phyloP scores from a whole-genome alignment of 345 rosid species.

The Pelargonium nanum region DNA sequence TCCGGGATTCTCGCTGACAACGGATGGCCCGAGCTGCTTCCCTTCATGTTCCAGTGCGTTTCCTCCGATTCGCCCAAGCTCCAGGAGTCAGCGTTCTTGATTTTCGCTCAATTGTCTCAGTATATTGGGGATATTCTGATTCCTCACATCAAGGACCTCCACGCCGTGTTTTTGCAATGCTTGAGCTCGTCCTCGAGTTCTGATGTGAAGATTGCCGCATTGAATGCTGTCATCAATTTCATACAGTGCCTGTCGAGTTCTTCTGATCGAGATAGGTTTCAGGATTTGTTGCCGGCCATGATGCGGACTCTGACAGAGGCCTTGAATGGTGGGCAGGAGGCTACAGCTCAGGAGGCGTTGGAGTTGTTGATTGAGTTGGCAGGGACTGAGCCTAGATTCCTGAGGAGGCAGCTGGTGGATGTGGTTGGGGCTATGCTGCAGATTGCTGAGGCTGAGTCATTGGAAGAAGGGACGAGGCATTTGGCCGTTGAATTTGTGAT shows the following conservation, averaged over 20 bases:
- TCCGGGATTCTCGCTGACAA: constrained; percentile 72
- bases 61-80: constrained; percentile 63
- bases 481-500: constrained; percentile 91
- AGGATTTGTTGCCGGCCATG: constrained; percentile 91
- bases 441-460: constrained; percentile 85
- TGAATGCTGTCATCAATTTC: constrained; percentile 86
- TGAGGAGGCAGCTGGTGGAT: constrained; percentile 80
- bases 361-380: constrained; percentile 95
- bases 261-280: constrained; percentile 83
- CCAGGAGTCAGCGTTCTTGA: constrained; percentile 87
- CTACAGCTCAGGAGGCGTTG: constrained; percentile 90
- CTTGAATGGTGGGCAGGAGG: constrained; percentile 76
- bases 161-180: constrained; percentile 70
- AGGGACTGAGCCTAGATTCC: constrained; percentile 84
- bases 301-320: constrained; percentile 89
- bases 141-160: constrained; percentile 75
- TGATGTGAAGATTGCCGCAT: constrained; percentile 88
- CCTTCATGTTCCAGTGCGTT: constrained; percentile 91
- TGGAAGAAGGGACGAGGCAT: constrained; percentile 90
- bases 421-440: constrained; percentile 93
- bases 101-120: constrained; percentile 86
- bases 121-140: constrained; percentile 74
- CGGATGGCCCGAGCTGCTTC: constrained; percentile 94
- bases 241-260: constrained; percentile 72
- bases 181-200: constrained; percentile 43